Evolutionary conservation across 2,329 filamentous ascomycete genomes (phyloP), one percentile per base, ranked within the genome.

Genomic region (Pseudocercospora vitis): DNA sequence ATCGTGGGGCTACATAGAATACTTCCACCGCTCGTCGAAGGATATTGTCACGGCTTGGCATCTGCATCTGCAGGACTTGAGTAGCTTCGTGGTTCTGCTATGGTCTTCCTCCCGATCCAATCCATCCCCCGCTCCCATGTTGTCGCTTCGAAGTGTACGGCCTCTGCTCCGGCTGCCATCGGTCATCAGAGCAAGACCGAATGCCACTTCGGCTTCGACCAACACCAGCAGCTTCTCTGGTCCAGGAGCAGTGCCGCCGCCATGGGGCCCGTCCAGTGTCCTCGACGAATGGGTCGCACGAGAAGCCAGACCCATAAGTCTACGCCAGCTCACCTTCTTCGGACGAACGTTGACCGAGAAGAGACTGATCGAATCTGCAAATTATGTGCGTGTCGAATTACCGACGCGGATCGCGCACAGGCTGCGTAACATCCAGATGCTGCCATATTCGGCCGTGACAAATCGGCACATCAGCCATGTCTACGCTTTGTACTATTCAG

Each of bases 311-410:
- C 94, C 94, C n/a, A 96, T 99, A 69, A 96, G 90, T 74, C 77
- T 99, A 65, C 88, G 94, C 54, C 94, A 97, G 74, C 82, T 99
- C 66, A 97, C 95, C 76, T 95, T 97, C 66, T 99, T 97, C 73
- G 94, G 94, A 24, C 87, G 94, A 44, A 95, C 91, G 18, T 76
- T 99, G 69, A 96, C 91, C 44, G 91, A 97, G 74, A 81, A 85
- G 48, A 86, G 95, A 53, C 80, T 99, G 57, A 83, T 99, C 63
- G 91, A 89, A 74, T 96, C 91, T 37, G 94, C 94, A 57, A 99
- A 99, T 74, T 99, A 99, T 77, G 91, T 97, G 48, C 88, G 94
- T 53, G 91, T 91, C 4, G 94, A 99, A 76, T 82, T 99, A 48
- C 92, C 92, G 5, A 94, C 88, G 5, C 82, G 88, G 63, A 83